Conservation (phyloP, 1,284 basidiomycete genomes). For the Ganoderma lingzhi region DNA sequence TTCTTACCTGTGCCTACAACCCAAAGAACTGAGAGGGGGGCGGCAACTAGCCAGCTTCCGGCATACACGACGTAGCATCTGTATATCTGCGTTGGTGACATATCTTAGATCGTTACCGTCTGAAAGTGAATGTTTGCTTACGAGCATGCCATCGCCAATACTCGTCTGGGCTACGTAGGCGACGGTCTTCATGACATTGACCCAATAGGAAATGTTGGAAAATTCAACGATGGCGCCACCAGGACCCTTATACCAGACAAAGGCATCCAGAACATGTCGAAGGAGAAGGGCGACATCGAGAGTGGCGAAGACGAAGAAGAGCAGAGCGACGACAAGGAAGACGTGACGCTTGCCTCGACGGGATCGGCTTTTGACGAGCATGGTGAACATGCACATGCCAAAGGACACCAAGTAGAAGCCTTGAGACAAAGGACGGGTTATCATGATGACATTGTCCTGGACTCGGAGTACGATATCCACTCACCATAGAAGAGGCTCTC, state of each 20-base stretch:
- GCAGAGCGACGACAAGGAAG: not conserved
- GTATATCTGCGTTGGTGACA: conserved; percentile 33
- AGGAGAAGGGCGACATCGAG: conserved; percentile 37
- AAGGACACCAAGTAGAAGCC: not conserved
- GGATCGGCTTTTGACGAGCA: not conserved
- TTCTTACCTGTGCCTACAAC: not conserved
- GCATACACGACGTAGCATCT: conserved; percentile 39
- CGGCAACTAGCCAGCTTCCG: conserved; percentile 26
- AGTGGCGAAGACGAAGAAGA: conserved; percentile 28
- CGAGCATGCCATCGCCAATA: conserved; percentile 40
- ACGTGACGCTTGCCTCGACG: not conserved
- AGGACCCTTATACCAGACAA: conserved; percentile 36
- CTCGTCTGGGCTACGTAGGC: conserved; percentile 33
- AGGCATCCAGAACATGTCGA: conserved; percentile 37
- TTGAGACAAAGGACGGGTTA: not conserved
- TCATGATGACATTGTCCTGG: not conserved
- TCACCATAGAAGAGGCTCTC: conserved; percentile 8
- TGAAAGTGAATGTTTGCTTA: conserved; percentile 16
- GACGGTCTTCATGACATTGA: conserved; percentile 35
- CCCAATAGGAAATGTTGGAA: conserved; percentile 38
- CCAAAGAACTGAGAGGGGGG: conserved; percentile 2
- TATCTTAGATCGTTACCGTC: not conserved
- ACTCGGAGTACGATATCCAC: not conserved
- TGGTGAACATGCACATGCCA: conserved; percentile 6
- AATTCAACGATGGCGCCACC: conserved; percentile 36